Percentiles rank a stretch among this genome's conserved stretches.
Evolutionary conservation across 148 eudicot genomes (phyloP).

Genomic region (Silene latifolia): DNA sequence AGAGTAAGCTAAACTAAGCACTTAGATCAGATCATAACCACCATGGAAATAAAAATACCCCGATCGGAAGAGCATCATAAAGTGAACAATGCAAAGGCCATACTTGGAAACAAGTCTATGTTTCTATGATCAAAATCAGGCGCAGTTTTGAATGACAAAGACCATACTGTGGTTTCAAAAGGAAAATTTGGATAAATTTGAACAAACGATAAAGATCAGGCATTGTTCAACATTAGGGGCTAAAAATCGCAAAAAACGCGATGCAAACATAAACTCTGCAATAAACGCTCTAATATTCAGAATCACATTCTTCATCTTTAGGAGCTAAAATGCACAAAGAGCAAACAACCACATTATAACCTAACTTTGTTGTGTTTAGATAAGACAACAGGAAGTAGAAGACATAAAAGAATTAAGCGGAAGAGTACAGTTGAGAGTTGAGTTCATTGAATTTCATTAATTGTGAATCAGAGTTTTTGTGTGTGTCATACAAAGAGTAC

Average conservation of each 20-base stretch:
- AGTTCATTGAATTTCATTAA: too few species aligned
- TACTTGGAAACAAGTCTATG: neutral
- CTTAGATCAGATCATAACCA: neutral
- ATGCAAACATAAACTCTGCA: too few species aligned
- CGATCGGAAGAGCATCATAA: neutral
- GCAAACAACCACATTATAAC: slow-evolving; percentile 1
- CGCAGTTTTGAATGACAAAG: neutral
- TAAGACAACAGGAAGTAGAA: too few species aligned
- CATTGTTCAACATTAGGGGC: neutral
- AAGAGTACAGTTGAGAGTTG: too few species aligned
- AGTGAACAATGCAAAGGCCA: neutral
- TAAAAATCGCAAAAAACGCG: neutral
- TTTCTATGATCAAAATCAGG: neutral
- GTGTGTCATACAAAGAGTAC: too few species aligned
- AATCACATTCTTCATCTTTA: neutral
- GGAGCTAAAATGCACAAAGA: neutral
- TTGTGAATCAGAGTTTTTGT: too few species aligned
- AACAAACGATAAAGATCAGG: neutral
- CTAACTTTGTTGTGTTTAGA: neutral
- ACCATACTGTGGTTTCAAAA: neutral
- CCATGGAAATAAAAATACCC: neutral
- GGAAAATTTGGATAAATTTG: neutral
- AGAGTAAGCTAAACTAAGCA: neutral
- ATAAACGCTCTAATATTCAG: neutral
- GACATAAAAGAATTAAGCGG: too few species aligned